These are phyloP conservation scores for Cubamyces sp. DNA, from an alignment of 768 basidiomycete genomes.

Conservation along the genomic window DNA sequence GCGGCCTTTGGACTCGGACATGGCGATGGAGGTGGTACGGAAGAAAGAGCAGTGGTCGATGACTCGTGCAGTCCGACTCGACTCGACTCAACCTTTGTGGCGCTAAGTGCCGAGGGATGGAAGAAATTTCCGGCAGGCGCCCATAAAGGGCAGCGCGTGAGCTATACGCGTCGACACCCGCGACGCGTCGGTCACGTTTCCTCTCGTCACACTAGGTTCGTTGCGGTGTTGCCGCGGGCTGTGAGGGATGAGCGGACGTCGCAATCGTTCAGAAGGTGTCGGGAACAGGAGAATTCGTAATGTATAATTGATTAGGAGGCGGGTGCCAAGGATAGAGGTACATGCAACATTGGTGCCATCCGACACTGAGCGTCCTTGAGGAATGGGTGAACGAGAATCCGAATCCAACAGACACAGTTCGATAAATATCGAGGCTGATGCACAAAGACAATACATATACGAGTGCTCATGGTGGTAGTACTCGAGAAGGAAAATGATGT, in stretches of 20 bases:
- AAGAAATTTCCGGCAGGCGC: slow-evolving; percentile 15
- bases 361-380: slow-evolving; percentile 16
- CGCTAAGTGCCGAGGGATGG: not conserved
- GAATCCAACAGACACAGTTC: not conserved
- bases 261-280: too few species aligned
- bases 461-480: not conserved
- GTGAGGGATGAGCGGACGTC: too few species aligned
- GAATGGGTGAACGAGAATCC: not conserved
- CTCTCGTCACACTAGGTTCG: slow-evolving; percentile 6
- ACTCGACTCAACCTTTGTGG: not conserved
- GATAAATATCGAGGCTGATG: slow-evolving; percentile 1
- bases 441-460: not conserved
- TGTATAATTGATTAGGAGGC: slow-evolving; percentile 6
- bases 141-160: slow-evolving; percentile 14
- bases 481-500: not conserved
- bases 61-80: slow-evolving; percentile 18
- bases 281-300: not conserved
- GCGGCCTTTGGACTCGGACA: slow-evolving; percentile 65
- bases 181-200: slow-evolving; percentile 19
- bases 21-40: slow-evolving; percentile 13
- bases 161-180: slow-evolving; percentile 7
- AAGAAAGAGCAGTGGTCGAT: slow-evolving; percentile 4
- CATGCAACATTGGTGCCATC: slow-evolving; percentile 9
- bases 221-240: not conserved
- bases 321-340: slow-evolving; percentile 8